phyloP scores from a whole-genome alignment of 2,329 filamentous ascomycete species.

The Hawksworthiomyces lignivorus region DNA sequence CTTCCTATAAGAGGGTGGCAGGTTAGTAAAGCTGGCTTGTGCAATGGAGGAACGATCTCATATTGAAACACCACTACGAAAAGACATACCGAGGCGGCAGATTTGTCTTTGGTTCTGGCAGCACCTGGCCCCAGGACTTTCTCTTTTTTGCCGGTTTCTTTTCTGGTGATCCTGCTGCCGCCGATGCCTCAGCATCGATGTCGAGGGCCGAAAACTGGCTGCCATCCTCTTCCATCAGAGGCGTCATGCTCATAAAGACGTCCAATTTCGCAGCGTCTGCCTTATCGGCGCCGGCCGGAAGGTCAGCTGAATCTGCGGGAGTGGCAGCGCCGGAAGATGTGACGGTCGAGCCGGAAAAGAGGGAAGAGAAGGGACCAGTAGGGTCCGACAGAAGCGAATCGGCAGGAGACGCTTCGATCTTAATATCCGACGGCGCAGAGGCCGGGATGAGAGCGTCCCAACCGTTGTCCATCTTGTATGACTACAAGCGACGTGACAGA shows the following conservation, averaged over 20 bases:
- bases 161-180: constrained; percentile 27
- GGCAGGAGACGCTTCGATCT: constrained; percentile 46
- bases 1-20: constrained; percentile 51
- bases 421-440: constrained; percentile 35
- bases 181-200: neutral
- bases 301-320: constrained; percentile 1
- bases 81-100: constrained; percentile 71
- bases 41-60: neutral
- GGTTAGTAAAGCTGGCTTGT: constrained; percentile 9
- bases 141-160: constrained; percentile 85
- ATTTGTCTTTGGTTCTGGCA: constrained; percentile 94
- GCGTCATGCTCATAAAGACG: constrained; percentile 2
- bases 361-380: constrained; percentile 17
- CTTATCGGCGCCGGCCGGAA: too few species aligned
- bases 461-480: constrained; percentile 25
- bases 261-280: constrained; percentile 15
- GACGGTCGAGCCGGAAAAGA: constrained; percentile 34
- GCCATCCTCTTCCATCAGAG: neutral
- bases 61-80: too few species aligned
- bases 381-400: constrained; percentile 47
- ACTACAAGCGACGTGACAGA: constrained; percentile 22
- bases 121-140: constrained; percentile 97
- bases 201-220: neutral
- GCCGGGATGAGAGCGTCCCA: constrained; percentile 2
- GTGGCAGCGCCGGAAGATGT: constrained; percentile 34